Evolutionary conservation across 371 early-diverging fungal species (phyloP).

Genomic region (Sporodiniella umbellata): DNA sequence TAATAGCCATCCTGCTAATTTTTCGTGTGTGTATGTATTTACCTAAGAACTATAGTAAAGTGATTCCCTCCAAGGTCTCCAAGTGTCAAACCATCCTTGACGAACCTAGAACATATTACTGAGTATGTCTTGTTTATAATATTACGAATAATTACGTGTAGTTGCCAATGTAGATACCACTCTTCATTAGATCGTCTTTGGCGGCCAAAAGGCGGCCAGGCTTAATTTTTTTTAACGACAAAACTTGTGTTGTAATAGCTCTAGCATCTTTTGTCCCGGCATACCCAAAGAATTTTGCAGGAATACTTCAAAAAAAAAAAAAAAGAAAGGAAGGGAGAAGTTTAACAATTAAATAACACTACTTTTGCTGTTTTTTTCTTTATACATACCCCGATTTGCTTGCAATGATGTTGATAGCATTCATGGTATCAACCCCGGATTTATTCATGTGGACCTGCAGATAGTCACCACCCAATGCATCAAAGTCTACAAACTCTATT

Average conservation of each 20-base stretch:
- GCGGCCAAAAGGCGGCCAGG: conserved; percentile 57
- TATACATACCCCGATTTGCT: conserved; percentile 36
- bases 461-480: conserved; percentile 65
- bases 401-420: conserved; percentile 65
- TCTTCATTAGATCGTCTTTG: conserved; percentile 46
- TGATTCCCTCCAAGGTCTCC: conserved; percentile 91
- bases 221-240: conserved; percentile 68
- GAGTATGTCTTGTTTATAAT: neutral
- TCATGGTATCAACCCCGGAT: conserved; percentile 88
- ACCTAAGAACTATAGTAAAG: conserved; percentile 78
- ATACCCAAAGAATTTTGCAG: conserved; percentile 67
- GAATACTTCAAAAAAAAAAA: conserved; percentile 33
- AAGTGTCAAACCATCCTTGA: conserved; percentile 60
- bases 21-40: conserved; percentile 30
- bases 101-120: conserved; percentile 53
- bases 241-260: conserved; percentile 90
- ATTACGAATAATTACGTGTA: conserved; percentile 51
- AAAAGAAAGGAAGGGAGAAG: too few species aligned
- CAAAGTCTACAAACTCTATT: conserved; percentile 30
- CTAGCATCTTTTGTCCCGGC: conserved; percentile 99
- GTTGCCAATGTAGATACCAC: conserved; percentile 72
- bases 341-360: neutral
- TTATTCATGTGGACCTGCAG: conserved; percentile 86
- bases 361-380: neutral
- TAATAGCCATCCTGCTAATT: neutral